These are phyloP conservation scores for Trypanosoma avium DNA, from an alignment of 208 protist species.

Conservation along the genomic window DNA sequence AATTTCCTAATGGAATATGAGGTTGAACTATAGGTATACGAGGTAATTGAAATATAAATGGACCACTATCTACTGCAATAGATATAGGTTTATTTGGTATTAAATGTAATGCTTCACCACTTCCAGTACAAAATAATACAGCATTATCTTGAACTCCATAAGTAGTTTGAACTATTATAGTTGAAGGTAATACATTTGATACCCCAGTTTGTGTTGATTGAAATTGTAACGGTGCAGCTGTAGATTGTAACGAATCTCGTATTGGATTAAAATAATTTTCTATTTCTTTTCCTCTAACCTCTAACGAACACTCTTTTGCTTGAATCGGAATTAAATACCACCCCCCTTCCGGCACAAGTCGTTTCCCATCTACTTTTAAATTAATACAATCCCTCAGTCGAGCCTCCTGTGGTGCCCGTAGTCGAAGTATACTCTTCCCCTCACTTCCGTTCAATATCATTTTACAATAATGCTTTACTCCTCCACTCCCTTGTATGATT, in stretches of 20 bases:
- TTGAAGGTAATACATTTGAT: conserved; percentile 8
- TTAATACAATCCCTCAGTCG: conserved; percentile 35
- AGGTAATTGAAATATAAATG: conserved; percentile 64
- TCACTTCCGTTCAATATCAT: conserved; percentile 76
- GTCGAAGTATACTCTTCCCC: conserved; percentile 45
- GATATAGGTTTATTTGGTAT: conserved; percentile 32
- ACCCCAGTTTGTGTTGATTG: background rate
- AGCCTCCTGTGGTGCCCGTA: conserved; percentile 47
- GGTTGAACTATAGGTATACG: background rate
- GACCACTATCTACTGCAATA: conserved; percentile 44
- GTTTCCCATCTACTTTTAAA: conserved; percentile 55
- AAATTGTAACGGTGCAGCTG: too few relatives aligned
- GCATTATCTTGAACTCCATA: conserved; percentile 27
- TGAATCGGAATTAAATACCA: conserved; percentile 72
- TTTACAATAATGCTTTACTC: conserved; percentile 54
- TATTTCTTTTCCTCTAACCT: conserved; percentile 22
- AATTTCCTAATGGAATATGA: background rate
- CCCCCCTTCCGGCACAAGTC: conserved; percentile 42
- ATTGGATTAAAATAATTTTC: too few relatives aligned
- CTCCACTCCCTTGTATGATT: conserved; percentile 37
- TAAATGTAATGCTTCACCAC: conserved; percentile 47
- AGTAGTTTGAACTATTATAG: conserved; percentile 57
- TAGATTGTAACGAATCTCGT: too few relatives aligned
- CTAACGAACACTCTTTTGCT: conserved; percentile 55
- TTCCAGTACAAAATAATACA: conserved; percentile 54